phyloP scores from a whole-genome alignment of 208 protist genomes.

The Wallacemonas sp. region DNA sequence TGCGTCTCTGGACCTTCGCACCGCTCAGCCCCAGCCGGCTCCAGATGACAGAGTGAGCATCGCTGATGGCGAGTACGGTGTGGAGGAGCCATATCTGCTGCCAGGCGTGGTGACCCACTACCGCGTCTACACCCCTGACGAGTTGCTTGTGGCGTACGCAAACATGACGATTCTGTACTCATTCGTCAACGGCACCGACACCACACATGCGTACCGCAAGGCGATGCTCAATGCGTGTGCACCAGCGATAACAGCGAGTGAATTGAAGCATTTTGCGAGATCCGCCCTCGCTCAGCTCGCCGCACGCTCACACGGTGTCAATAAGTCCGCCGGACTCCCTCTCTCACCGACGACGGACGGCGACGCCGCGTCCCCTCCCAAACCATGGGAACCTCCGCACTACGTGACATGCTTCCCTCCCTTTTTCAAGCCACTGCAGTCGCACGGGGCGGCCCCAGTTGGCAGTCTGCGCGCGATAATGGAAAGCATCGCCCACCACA shows the following conservation, averaged over 20 bases:
- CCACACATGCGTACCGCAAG: conserved; percentile 48
- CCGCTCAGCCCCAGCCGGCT: background rate
- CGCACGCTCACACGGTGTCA: no score
- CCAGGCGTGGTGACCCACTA: conserved; percentile 25
- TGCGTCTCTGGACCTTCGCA: background rate
- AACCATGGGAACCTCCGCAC: background rate
- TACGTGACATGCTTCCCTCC: background rate
- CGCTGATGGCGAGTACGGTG: conserved; percentile 22
- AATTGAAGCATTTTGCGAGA: background rate
- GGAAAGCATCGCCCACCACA: background rate
- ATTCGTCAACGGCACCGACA: conserved; percentile 95
- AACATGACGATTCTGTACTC: conserved; percentile 94
- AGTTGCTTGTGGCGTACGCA: conserved; percentile 26
- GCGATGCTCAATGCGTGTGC: conserved; percentile 10
- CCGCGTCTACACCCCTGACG: conserved; percentile 31
- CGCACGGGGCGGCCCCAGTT: background rate
- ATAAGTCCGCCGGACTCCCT: no score
- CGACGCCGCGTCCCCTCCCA: no score
- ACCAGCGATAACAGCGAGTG: background rate
- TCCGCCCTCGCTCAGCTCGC: background rate
- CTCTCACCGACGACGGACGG: no score
- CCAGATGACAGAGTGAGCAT: no score
- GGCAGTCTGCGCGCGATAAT: background rate
- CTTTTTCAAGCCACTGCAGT: background rate
- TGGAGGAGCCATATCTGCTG: conserved; percentile 31